Evolutionary conservation across 495 filamentous ascomycete species (phyloP).

Genomic region (Tuber calosporum): DNA sequence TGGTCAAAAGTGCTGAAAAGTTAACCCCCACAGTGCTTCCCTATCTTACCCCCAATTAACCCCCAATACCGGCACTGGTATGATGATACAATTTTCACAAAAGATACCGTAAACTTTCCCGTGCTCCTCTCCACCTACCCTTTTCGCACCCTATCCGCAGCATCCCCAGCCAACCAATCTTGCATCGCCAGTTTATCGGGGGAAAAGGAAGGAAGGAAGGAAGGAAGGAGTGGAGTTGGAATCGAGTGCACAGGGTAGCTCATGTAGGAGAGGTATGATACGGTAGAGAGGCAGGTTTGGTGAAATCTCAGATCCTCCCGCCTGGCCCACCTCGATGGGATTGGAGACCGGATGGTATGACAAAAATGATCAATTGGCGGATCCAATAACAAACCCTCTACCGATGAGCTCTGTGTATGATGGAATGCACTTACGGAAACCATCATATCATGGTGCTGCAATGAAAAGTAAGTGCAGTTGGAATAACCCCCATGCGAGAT

Average conservation of each 20-base stretch:
- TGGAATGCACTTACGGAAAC: background rate
- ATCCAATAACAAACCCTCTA: background rate
- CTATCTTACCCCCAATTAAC: background rate
- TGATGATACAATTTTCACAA: background rate
- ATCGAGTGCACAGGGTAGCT: background rate
- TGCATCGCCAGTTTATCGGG: background rate
- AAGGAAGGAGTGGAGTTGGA: background rate
- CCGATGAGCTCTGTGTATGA: background rate
- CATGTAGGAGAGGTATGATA: background rate
- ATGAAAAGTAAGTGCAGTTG: background rate
- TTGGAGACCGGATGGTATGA: background rate
- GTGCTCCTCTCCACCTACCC: background rate
- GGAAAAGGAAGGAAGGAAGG: background rate
- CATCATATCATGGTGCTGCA: background rate
- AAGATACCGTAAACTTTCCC: background rate
- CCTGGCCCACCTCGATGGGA: background rate
- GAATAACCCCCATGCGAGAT: background rate
- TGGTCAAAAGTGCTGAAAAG: background rate
- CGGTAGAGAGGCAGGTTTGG: background rate
- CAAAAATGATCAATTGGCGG: background rate
- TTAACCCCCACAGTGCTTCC: background rate
- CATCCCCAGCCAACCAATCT: background rate
- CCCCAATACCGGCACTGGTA: background rate
- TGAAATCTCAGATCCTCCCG: conserved; percentile 1
- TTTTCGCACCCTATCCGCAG: background rate